Base-by-base conservation (phyloP, 305 asterid genomes). In the Caryopteris hybrid region DNA sequence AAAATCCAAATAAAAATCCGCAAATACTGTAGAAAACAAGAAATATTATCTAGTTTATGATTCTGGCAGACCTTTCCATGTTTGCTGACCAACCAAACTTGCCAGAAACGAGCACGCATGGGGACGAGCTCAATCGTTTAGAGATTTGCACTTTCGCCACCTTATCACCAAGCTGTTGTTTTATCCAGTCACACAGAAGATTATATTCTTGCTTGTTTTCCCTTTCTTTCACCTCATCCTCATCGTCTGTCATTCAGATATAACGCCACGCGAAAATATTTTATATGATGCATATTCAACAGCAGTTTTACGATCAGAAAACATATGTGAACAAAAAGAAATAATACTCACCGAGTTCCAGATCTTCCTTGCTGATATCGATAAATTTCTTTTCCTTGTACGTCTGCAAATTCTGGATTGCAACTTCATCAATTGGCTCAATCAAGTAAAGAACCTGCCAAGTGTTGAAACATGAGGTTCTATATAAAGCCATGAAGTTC, bases 21-120 rank as follows among this genome's bases (percentile, higher is more conserved):
- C n/a, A n/a, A n/a, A n/a, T n/a, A n/a, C n/a, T n/a, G n/a, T n/a
- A n/a, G n/a, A n/a, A n/a, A n/a, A n/a, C n/a, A n/a, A n/a, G n/a
- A n/a, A n/a, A n/a, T n/a, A n/a, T n/a, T n/a, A n/a, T n/a, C n/a
- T 4, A 10, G 45, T 25, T 23, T 21, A 14, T 25, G 11, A 22
- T 20, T 45, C 39, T 9, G 53, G 2, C 53, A 17, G n/a, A 88
- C 99, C 99, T 91, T 83, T 95, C 98, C 98, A 95, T 95, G 81
- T 95, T 95, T 34, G 98, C 99, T 5, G 99, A 95, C 99, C 99
- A 95, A 8, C 99, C 98, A 16, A 95, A 95, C 83, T 95, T 95
- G 66, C 98, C 97, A n/a, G 99, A 95, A 52, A 95, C 99, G 34
- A 95, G 99, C 53, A 95, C 98, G 69, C 99, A 91, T 0, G 99